phyloP scores from a whole-genome alignment of 2,329 filamentous ascomycete genomes.

The Penicillium concentricum region DNA sequence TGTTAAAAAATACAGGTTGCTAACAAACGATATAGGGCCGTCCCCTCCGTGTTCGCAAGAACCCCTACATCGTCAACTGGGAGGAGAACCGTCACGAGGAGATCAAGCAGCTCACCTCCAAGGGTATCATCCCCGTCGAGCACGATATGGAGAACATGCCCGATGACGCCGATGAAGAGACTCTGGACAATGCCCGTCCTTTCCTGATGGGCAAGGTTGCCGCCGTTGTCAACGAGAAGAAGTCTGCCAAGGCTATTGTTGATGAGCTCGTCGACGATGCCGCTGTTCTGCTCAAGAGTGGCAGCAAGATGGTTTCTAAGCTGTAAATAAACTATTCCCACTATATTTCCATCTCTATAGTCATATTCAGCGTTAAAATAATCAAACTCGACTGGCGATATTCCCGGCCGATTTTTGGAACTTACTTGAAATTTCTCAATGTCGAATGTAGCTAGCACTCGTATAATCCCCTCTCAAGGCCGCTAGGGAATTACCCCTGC shows the following conservation, averaged over 20 bases:
- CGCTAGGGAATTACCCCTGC: neutral
- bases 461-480: neutral
- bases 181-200: constrained; percentile 86
- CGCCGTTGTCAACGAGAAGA: constrained; percentile 89
- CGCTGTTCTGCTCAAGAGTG: constrained; percentile 66
- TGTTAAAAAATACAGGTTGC: neutral
- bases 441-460: neutral
- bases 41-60: constrained; percentile 88
- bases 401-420: neutral
- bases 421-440: neutral
- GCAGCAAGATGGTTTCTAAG: constrained; percentile 67
- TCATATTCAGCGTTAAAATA: constrained; percentile 10
- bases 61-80: constrained; percentile 94
- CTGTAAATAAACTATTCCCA: constrained; percentile 52
- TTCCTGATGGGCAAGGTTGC: constrained; percentile 97
- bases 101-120: constrained; percentile 86
- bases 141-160: constrained; percentile 84
- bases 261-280: constrained; percentile 91
- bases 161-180: constrained; percentile 73
- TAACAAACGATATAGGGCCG: constrained; percentile 58
- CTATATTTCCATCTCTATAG: neutral
- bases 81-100: constrained; percentile 85
- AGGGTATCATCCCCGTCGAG: constrained; percentile 92
- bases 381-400: neutral
- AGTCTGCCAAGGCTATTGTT: constrained; percentile 84